Conservation (phyloP, 169 alveolate species). For the Babesia caballi region DNA sequence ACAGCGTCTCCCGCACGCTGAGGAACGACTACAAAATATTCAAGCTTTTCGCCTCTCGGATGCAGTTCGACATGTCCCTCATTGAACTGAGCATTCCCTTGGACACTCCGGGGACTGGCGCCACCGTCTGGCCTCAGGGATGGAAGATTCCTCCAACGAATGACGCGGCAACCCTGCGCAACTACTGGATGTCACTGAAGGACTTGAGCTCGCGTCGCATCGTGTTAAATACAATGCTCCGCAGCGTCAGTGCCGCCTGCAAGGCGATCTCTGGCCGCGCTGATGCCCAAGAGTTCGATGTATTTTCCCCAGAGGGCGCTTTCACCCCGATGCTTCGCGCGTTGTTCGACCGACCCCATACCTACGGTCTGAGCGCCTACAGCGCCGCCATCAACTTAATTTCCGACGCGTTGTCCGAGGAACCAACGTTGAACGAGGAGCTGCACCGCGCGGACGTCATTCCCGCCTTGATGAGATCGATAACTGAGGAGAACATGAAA, state of each 20-base stretch:
- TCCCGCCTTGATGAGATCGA: slow-evolving; percentile 67
- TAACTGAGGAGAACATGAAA: slow-evolving; percentile 65
- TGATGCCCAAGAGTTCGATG: slow-evolving; percentile 49
- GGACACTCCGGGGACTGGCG: slow-evolving; percentile 13
- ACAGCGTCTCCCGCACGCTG: slow-evolving; percentile 62
- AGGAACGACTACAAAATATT: slow-evolving; percentile 71
- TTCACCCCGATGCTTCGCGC: slow-evolving; percentile 55
- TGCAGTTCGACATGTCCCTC: slow-evolving; percentile 73
- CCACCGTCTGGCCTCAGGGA: slow-evolving; percentile 40
- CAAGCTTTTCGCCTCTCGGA: slow-evolving; percentile 66
- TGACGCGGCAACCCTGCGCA: slow-evolving; percentile 25
- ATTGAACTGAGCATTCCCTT: slow-evolving; percentile 51
- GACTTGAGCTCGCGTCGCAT: slow-evolving; percentile 51
- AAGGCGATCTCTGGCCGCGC: slow-evolving; percentile 32
- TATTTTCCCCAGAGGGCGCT: slow-evolving; percentile 43
- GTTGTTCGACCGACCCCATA: slow-evolving; percentile 63
- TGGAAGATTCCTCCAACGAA: slow-evolving; percentile 35
- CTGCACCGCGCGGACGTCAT: slow-evolving; percentile 67
- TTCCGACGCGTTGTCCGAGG: slow-evolving; percentile 73
- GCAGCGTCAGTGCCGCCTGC: slow-evolving; percentile 37
- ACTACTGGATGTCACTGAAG: slow-evolving; percentile 52
- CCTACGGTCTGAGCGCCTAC: slow-evolving; percentile 70
- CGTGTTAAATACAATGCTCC: slow-evolving; percentile 50
- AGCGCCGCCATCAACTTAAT: slow-evolving; percentile 68
- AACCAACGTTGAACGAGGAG: slow-evolving; percentile 72